Base-by-base conservation (phyloP, 2,329 filamentous ascomycete genomes). In the Verticillium zaregamsianum region DNA sequence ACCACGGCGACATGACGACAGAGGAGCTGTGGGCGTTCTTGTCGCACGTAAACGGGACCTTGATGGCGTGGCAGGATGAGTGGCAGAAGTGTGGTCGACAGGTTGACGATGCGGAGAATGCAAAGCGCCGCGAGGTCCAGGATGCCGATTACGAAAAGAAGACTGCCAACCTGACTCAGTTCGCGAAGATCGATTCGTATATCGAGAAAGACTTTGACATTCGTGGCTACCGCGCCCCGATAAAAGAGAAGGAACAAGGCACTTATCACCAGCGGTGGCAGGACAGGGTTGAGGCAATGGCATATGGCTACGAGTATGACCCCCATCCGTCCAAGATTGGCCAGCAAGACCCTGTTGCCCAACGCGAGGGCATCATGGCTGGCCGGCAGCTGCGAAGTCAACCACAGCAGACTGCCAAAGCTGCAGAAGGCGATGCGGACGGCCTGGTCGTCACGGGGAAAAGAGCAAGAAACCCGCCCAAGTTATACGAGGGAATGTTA, bases 281-380 rank as follows among this genome's bases (percentile, higher is more conserved):
- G 69, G 85, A 88, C 72, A 78, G 78, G 61, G 77, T 86, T 64
- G 83, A 85, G 79, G 85, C 86, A 8, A 78, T 82, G 63, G 78
- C 81, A 1, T 89, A 88, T 67, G 81, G 82, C 17, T 87, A 88
- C 66, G 82, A 86, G 63, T 86, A 87, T 66, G 85, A 88, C 66
- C 78, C 82, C 11, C 82, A 85, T 59, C 79, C 81, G 2, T 80
- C 80, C 63, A 84, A 84, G 71, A 78, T 87, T 62, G 85, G 85
- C 23, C 77, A 78, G 39, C 87, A 89, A 68, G 84, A 88, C 63
- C 84, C 85, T 1, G 74, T 83, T 39, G 79, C 77, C 11, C 85
- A 88, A 66, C 75, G 79, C 40, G 74, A 91, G 52, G 84, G 84
- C 31, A 76, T 81, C 62, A 84, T 84, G 57, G 79, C 80, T 17